Evolutionary conservation across 768 basidiomycete genomes (phyloP), one percentile per base, ranked within the genome.

Genomic region (Sporobolomyces phaffii): DNA sequence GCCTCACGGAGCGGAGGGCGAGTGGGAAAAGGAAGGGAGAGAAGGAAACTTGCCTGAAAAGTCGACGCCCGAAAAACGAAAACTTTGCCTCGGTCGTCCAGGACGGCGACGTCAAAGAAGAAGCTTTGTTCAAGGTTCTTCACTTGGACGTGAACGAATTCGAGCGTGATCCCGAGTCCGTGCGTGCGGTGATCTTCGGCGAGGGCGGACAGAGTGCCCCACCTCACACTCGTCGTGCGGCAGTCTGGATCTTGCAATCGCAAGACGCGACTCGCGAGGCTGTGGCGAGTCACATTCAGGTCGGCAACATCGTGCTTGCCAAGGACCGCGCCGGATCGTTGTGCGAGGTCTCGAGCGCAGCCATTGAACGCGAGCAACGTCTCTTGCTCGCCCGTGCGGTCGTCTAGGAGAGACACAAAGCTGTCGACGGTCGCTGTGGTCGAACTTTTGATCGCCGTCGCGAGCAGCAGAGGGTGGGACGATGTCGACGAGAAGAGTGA

Each of bases 401-500:
- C 68, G 26, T 28, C 1, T 20, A 69, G 47, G 22, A 69, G 68
- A 5, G 63, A 61, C 53, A 69, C 45, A 60, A 69, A 65, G 45
- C 58, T 56, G 20, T 64, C 68, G 17, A 31, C 11, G 11, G 33
- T 14, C 7, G 33, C 15, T 14, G 58, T 10, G 1, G 59, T 13
- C 0, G 52, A 43, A 36, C 20, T 36, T 0, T 18, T 1, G 0
- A 29, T 15, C 8, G 7, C 1, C 14, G 2, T 26, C 8, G 65
- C 60, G 36, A 67, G 60, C 6, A 62, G 29, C 3, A 38, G 24
- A 6, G 65, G 65, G 40, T 57, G 38, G 3, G 65, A 67, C 9
- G 65, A 57, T 24, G 60, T 62, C 17, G 60, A 67, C 10, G 65
- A 67, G 54, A 67, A 62, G 40, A 67, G 65, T n/a, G 65, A 67